Evolutionary conservation across 139 green algal genomes (phyloP), one percentile per base, ranked within the genome.

Genomic region (Closterium sp.): DNA sequence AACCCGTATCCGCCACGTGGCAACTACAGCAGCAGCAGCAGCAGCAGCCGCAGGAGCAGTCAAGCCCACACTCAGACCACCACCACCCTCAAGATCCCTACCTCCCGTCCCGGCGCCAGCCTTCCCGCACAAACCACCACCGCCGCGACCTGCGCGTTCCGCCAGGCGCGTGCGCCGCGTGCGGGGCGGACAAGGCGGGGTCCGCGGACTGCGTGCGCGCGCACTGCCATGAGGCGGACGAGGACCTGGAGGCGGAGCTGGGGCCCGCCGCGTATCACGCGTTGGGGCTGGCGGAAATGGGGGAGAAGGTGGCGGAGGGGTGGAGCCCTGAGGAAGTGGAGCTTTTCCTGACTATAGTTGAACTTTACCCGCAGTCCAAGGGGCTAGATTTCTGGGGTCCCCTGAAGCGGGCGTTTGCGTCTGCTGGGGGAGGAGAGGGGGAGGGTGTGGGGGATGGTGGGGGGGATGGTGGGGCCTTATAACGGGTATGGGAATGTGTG

Each of bases 211-310:
- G 87, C 81, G 34, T 83, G 34, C 69, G 87, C 19, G 33, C 81
- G 35, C 87, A 91, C 28, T 35, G 76, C 21, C 69, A 91, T 28
- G 87, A 91, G 81, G 87, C 87, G 33, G 87, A 91, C 81, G 87
- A 91, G 30, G 25, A 30, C 3, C 87, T 91, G 0, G 81, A 91
- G 35, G 81, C 33, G 23, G 87, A 64, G 87, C 35, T 91, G 21
- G 87, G 87, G 31, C 31, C 35, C 28, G 55, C 55, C 55, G 87
- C 87, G 76, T 91, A 91, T 91, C 33, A 81, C 34, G 34, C 76
- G 21, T 87, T 35, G 36, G 33, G 34, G 28, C 28, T 91, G 76
- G 34, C 33, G 23, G 87, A 91, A 0, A 91, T 91, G 87, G 87
- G 87, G 35, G 87, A 91, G 28, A 91, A 91, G 35, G 69, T 87